Percentiles rank a stretch among this genome's conserved stretches.
These are phyloP conservation scores for Heterobasidion occidentale DNA, from an alignment of 1,284 basidiomycete genomes.

Conservation along the genomic window DNA sequence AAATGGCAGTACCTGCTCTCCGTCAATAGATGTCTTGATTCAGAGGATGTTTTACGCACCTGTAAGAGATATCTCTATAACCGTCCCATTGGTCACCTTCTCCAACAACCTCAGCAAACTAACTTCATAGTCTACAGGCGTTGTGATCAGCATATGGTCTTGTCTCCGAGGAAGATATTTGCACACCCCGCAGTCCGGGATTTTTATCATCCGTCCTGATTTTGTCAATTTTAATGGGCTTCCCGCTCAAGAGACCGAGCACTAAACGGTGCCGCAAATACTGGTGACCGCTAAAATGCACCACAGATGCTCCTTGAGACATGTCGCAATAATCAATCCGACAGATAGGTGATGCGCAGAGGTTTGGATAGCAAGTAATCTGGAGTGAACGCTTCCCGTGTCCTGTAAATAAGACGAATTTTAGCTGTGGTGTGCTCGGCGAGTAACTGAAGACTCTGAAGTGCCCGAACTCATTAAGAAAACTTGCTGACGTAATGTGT, in stretches of 20 bases:
- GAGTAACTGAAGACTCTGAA: too few species aligned
- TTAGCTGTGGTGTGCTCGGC: too few species aligned
- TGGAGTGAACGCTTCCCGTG: not conserved
- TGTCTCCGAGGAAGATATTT: not conserved
- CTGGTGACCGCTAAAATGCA: conserved; percentile 74
- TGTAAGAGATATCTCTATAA: conserved; percentile 95
- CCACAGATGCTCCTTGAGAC: conserved; percentile 31
- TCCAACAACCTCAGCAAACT: conserved; percentile 87
- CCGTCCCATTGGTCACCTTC: conserved; percentile 90
- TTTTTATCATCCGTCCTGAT: conserved; percentile 91
- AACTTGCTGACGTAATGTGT: too few species aligned
- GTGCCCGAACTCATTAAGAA: too few species aligned
- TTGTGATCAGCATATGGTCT: not conserved
- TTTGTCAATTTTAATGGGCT: conserved; percentile 79
- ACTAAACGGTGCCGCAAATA: conserved; percentile 83
- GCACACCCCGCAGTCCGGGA: conserved; percentile 81
- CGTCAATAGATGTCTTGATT: not conserved
- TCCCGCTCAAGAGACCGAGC: conserved; percentile 83
- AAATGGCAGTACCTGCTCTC: conserved; percentile 72
- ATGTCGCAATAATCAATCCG: conserved; percentile 18
- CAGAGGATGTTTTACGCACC: conserved; percentile 38
- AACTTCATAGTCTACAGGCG: conserved; percentile 78
- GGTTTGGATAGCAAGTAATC: not conserved
- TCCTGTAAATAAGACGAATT: too few species aligned
- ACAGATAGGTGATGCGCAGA: not conserved